Evolutionary conservation across 1,284 basidiomycete species (phyloP).

Genomic region (Phenoliferia sp.): DNA sequence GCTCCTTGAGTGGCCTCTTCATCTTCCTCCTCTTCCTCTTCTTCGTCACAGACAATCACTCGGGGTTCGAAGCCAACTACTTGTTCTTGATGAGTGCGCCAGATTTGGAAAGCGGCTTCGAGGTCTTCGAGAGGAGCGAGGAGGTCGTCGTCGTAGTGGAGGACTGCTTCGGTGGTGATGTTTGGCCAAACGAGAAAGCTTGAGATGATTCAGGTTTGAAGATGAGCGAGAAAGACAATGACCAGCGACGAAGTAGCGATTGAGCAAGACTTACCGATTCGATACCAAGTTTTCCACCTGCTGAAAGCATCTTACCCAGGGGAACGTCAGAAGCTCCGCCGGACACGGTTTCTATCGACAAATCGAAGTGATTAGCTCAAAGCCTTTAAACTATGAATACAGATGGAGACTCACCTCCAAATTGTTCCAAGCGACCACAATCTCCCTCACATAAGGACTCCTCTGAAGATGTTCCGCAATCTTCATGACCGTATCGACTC

Average conservation of each 20-base stretch:
- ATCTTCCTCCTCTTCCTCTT: not conserved
- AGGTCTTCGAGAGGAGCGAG: constrained; percentile 1
- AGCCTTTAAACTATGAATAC: not conserved
- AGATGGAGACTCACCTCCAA: not conserved
- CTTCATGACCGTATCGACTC: not conserved
- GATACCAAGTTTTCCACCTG: not conserved
- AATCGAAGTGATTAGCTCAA: not conserved
- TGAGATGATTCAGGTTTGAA: too few species aligned
- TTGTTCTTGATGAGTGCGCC: not conserved
- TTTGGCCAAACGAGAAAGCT: constrained; percentile 1
- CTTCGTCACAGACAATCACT: not conserved
- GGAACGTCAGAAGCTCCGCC: not conserved
- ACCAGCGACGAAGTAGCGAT: not conserved
- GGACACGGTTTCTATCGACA: not conserved
- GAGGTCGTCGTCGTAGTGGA: constrained; percentile 6
- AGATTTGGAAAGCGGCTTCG: constrained; percentile 2
- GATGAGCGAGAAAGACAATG: not conserved
- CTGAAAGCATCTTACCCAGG: not conserved
- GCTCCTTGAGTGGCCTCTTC: too few species aligned
- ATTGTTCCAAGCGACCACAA: constrained; percentile 4
- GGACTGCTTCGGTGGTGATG: not conserved
- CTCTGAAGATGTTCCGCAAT: not conserved
- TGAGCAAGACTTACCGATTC: not conserved
- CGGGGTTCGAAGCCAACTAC: constrained; percentile 2
- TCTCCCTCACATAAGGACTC: not conserved